These are phyloP conservation scores for Diddensiella transvaalensis DNA, from an alignment of 805 yeast genomes.

Conservation along the genomic window DNA sequence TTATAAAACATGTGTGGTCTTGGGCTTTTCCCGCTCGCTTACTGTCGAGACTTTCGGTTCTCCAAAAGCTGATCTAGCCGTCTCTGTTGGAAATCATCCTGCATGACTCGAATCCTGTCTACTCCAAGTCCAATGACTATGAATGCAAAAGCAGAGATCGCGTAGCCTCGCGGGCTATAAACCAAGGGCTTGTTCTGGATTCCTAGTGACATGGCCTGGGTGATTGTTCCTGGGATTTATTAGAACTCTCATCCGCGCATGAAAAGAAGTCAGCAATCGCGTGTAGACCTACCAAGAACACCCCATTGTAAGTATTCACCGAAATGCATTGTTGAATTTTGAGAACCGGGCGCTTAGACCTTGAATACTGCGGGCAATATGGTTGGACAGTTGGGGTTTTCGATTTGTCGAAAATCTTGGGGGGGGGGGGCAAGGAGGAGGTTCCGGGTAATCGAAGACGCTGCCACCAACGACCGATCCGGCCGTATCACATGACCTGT, in stretches of 20 bases:
- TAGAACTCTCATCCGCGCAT: too few relatives aligned
- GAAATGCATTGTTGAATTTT: background rate
- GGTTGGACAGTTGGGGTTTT: too few relatives aligned
- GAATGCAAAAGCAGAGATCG: conserved; percentile 31
- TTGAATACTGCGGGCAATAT: too few relatives aligned
- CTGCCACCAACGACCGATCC: too few relatives aligned
- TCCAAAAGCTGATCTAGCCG: conserved; percentile 26
- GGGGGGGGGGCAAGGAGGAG: too few relatives aligned
- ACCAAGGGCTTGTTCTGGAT: conserved; percentile 34
- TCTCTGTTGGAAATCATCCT: conserved; percentile 29
- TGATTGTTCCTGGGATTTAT: conserved; percentile 19
- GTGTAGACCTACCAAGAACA: background rate
- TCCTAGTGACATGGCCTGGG: conserved; percentile 33
- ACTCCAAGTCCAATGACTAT: conserved; percentile 33
- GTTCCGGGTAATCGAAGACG: too few relatives aligned
- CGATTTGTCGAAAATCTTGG: too few relatives aligned
- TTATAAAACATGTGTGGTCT: too few relatives aligned
- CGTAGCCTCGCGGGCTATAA: conserved; percentile 34
- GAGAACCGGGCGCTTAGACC: too few relatives aligned
- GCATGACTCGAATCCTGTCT: conserved; percentile 28
- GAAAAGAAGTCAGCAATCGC: background rate
- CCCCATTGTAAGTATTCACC: conserved; percentile 2
- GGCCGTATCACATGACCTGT: too few relatives aligned
- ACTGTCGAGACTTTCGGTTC: conserved; percentile 30
- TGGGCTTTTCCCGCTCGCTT: too few relatives aligned